Percentiles rank a stretch among this genome's conserved stretches.
Evolutionary conservation across 169 alveolate genomes (phyloP).

Genomic region (Babesia caballi): DNA sequence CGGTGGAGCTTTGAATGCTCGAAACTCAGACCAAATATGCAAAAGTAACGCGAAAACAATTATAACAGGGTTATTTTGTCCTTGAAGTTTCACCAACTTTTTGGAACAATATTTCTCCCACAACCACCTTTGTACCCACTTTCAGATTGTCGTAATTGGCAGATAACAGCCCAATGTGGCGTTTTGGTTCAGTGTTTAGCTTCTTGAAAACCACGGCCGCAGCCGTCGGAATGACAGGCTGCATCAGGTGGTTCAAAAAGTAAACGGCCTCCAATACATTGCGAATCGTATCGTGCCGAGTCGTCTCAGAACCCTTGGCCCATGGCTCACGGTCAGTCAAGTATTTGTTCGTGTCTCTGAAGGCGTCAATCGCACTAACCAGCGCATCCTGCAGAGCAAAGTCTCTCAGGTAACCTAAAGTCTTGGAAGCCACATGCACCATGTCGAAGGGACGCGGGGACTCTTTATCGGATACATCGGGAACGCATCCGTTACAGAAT

Average conservation of each 20-base stretch:
- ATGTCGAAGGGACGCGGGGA: constrained; percentile 75
- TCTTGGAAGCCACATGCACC: constrained; percentile 63
- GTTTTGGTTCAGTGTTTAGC: constrained; percentile 69
- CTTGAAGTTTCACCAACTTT: too few species aligned
- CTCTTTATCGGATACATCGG: constrained; percentile 42
- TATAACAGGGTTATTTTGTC: too few species aligned
- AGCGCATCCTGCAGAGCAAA: constrained; percentile 72
- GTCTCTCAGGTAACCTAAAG: constrained; percentile 46
- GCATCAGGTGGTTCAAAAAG: constrained; percentile 81
- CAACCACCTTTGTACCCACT: constrained; percentile 39
- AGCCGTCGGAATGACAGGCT: constrained; percentile 83
- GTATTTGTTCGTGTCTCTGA: constrained; percentile 80
- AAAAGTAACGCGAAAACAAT: too few species aligned
- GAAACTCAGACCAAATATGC: too few species aligned
- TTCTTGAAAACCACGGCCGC: constrained; percentile 75
- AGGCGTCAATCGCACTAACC: constrained; percentile 72
- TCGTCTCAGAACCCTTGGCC: constrained; percentile 68
- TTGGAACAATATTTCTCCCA: constrained; percentile 50
- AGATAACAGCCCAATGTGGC: constrained; percentile 53
- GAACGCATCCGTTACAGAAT: constrained; percentile 76
- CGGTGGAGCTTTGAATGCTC: too few species aligned
- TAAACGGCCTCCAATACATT: constrained; percentile 86
- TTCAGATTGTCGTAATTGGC: constrained; percentile 65
- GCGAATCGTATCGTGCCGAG: constrained; percentile 77
- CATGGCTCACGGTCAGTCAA: constrained; percentile 87